Percentiles rank a stretch among this genome's conserved stretches.
Evolutionary conservation across 257 asterid genomes (phyloP).

Genomic region (Mentha longifolia): DNA sequence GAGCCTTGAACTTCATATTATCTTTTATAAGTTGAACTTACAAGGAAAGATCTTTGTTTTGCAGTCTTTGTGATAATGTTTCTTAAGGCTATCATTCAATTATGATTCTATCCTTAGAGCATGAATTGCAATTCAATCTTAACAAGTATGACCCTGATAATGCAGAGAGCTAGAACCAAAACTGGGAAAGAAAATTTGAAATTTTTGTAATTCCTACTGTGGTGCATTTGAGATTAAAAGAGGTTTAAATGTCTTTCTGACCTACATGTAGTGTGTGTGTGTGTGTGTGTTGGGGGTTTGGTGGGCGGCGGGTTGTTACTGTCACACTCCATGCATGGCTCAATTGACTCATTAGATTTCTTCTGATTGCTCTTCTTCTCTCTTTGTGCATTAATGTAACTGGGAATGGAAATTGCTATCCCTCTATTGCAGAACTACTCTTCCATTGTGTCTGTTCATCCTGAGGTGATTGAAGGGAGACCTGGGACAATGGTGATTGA

Average conservation of each 20-base stretch:
- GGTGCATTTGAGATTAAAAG: no score
- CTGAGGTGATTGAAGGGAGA: conserved; percentile 62
- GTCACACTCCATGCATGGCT: no score
- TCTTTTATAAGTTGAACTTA: not conserved
- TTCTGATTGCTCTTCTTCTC: not conserved
- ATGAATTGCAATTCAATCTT: conserved; percentile 13
- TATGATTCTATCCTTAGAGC: not conserved
- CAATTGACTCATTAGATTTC: not conserved
- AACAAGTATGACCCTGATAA: conserved; percentile 6
- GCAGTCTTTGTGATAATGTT: not conserved
- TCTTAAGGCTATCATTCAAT: not conserved
- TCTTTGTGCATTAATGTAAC: not conserved
- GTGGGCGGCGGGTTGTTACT: no score
- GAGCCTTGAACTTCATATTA: not conserved
- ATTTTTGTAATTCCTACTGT: no score
- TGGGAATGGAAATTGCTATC: not conserved
- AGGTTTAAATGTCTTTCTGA: no score
- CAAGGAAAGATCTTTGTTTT: not conserved
- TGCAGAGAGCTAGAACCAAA: not conserved
- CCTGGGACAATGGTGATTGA: conserved; percentile 58
- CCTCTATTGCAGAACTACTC: conserved; percentile 55
- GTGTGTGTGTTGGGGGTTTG: no score
- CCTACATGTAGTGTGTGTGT: no score
- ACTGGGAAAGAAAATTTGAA: no score
- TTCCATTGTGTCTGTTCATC: conserved; percentile 56